A percentile compares a stretch with the other conserved stretches of the same genome.
Evolutionary conservation across 192 early-diverging fungal genomes (phyloP).

Genomic region (Chytriomyces hyalinus): DNA sequence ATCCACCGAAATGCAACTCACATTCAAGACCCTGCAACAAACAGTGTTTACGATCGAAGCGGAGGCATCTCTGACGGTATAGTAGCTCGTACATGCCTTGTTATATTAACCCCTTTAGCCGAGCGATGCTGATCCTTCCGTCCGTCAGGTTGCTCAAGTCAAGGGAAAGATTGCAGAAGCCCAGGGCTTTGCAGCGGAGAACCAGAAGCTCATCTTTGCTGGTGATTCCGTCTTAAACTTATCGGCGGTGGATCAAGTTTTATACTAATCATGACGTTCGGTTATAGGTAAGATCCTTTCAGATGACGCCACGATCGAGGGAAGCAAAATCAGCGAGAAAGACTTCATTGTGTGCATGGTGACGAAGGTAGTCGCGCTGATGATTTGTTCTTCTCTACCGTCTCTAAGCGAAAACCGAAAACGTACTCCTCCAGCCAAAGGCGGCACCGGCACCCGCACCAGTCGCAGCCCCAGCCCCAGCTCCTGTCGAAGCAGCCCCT

Average conservation of each 20-base stretch:
- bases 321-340: slow-evolving; percentile 83
- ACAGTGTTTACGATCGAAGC: slow-evolving; percentile 81
- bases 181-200: slow-evolving; percentile 71
- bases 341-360: slow-evolving; percentile 97
- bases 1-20: slow-evolving; percentile 70
- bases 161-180: slow-evolving; percentile 78
- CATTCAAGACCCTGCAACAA: slow-evolving; percentile 91
- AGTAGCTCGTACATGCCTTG: neutral
- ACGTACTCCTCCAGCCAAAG: slow-evolving; percentile 24
- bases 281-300: slow-evolving; percentile 82
- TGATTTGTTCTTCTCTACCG: slow-evolving; percentile 31
- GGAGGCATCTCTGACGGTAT: slow-evolving; percentile 60
- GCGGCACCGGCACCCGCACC: slow-evolving; percentile 47
- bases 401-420: no score
- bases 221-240: slow-evolving; percentile 50
- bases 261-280: neutral
- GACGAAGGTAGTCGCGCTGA: slow-evolving; percentile 69
- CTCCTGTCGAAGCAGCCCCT: slow-evolving; percentile 43
- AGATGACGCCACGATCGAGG: slow-evolving; percentile 74
- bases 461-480: slow-evolving; percentile 49
- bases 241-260: neutral
- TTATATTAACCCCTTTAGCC: neutral
- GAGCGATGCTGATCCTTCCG: neutral
- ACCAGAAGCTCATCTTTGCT: slow-evolving; percentile 89
- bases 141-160: slow-evolving; percentile 69